Percentiles rank a stretch among this genome's conserved stretches.
Evolutionary conservation across 2,329 filamentous ascomycete genomes (phyloP).

Genomic region (Calycina marina): DNA sequence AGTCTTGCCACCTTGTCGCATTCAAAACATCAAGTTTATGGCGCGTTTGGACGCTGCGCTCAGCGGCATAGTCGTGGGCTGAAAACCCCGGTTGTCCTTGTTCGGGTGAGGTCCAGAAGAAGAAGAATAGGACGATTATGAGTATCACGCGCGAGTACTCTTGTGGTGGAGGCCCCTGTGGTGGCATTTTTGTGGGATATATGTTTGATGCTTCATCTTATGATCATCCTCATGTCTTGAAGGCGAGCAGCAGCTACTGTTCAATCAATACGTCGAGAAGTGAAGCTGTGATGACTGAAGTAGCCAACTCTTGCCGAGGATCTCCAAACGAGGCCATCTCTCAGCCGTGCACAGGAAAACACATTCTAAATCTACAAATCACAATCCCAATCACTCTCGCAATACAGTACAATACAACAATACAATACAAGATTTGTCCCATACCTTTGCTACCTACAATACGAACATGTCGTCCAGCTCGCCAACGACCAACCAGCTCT

Average conservation of each 20-base stretch:
- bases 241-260: no score
- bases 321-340: neutral
- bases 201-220: neutral
- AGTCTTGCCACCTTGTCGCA: slow-evolving; percentile 44
- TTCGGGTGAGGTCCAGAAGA: slow-evolving; percentile 18
- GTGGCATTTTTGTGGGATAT: slow-evolving; percentile 11
- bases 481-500: slow-evolving; percentile 10
- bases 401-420: no score
- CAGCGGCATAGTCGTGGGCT: slow-evolving; percentile 27
- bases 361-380: neutral
- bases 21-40: slow-evolving; percentile 39
- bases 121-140: slow-evolving; percentile 21
- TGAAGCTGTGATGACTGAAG: no score
- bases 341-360: neutral
- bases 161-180: slow-evolving; percentile 13
- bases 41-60: slow-evolving; percentile 36
- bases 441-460: slow-evolving; percentile 7
- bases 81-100: slow-evolving; percentile 26
- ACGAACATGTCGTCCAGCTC: slow-evolving; percentile 11
- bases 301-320: no score
- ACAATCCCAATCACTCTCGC: no score
- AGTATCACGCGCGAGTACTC: slow-evolving; percentile 19
- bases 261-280: no score
- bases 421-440: neutral
- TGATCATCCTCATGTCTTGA: neutral